These are phyloP conservation scores for Exophiala aquamarina DNA, from an alignment of 2,329 filamentous ascomycete genomes.

Conservation along the genomic window DNA sequence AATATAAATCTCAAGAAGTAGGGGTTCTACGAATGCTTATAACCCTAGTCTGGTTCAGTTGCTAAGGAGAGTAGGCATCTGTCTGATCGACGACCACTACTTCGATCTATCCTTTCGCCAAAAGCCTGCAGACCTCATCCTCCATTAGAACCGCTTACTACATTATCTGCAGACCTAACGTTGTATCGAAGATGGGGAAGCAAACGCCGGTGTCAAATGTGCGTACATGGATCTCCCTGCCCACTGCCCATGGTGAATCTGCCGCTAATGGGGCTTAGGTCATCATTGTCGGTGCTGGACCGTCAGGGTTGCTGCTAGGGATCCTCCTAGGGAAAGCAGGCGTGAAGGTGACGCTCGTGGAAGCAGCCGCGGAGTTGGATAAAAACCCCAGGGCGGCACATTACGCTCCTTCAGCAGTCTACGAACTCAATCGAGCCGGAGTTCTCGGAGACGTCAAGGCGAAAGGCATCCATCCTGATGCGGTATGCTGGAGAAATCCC, in stretches of 20 bases:
- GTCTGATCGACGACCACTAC: too few species aligned
- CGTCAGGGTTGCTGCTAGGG: conserved; percentile 33
- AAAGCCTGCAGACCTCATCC: too few species aligned
- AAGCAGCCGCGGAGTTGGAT: conserved; percentile 56
- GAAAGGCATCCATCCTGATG: conserved; percentile 42
- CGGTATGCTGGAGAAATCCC: conserved; percentile 47
- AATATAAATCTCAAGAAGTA: too few species aligned
- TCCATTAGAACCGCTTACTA: too few species aligned
- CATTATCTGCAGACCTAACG: too few species aligned
- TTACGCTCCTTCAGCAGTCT: conserved; percentile 60
- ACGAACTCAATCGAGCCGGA: conserved; percentile 59
- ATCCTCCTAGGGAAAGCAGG: conserved; percentile 35
- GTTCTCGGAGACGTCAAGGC: conserved; percentile 53
- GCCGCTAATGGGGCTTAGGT: conserved; percentile 4
- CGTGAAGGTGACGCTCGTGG: conserved; percentile 43
- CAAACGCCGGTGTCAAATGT: conserved; percentile 16
- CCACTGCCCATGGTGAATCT: too few species aligned
- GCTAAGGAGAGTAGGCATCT: too few species aligned
- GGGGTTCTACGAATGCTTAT: too few species aligned
- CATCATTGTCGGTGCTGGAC: conserved; percentile 35
- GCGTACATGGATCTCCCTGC: too few species aligned
- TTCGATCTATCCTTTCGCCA: too few species aligned
- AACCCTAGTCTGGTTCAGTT: too few species aligned
- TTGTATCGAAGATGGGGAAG: conserved; percentile 16
- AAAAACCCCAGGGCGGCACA: conserved; percentile 63